A percentile compares a stretch with the other conserved stretches of the same genome.
Conservation (phyloP, 73 alveolate species). For the Paramecium primaurelia region DNA sequence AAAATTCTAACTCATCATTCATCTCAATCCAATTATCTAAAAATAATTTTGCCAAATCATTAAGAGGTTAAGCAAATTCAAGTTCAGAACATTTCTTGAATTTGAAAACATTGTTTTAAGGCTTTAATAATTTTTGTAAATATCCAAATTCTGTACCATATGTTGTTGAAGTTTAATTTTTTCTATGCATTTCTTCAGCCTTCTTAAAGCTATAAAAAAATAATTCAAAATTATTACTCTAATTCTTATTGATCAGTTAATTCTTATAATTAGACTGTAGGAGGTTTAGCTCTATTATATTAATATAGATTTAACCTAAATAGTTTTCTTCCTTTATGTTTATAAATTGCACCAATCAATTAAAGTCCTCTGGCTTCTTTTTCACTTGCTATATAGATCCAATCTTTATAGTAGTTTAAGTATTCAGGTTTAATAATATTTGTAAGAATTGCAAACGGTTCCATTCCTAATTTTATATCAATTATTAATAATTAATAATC, state of each 20-base stretch:
- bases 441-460: constrained; percentile 28
- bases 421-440: constrained; percentile 52
- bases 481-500: not conserved
- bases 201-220: constrained; percentile 6
- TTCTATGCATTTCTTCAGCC: constrained; percentile 61
- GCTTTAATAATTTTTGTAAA: constrained; percentile 43
- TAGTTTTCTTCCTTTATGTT: constrained; percentile 54
- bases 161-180: constrained; percentile 45
- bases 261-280: constrained; percentile 45
- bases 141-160: constrained; percentile 55
- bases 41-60: constrained; percentile 55
- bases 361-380: constrained; percentile 57
- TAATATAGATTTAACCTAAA: not conserved
- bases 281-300: constrained; percentile 56
- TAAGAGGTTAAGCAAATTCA: constrained; percentile 47
- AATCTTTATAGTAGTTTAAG: constrained; percentile 47
- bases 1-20: constrained; percentile 57
- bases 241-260: constrained; percentile 53
- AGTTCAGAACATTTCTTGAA: constrained; percentile 59
- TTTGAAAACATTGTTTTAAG: constrained; percentile 52
- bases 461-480: not conserved
- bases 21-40: constrained; percentile 57
- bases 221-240: not conserved
- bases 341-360: constrained; percentile 52
- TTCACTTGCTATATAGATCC: constrained; percentile 58